These are phyloP conservation scores for Balamuthia mandrillaris DNA, from an alignment of 208 protist species.

Conservation along the genomic window DNA sequence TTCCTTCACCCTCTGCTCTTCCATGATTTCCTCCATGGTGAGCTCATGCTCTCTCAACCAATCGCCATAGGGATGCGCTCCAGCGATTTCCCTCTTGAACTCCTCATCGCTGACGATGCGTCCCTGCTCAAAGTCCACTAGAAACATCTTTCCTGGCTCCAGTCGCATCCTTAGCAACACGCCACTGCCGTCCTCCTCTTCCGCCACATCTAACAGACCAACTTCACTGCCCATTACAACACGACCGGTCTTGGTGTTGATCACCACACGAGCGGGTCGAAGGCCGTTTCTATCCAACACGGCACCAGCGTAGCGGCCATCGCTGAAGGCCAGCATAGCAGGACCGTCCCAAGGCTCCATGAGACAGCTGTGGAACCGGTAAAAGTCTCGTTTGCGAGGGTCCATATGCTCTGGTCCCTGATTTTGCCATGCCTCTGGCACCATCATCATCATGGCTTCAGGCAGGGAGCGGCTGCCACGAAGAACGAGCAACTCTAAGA, in stretches of 20 bases:
- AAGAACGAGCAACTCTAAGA: background rate
- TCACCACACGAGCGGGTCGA: constrained; percentile 71
- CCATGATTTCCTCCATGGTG: background rate
- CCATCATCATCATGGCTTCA: constrained; percentile 71
- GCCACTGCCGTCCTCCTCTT: background rate
- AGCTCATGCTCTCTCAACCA: constrained; percentile 65
- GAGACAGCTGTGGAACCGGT: constrained; percentile 68
- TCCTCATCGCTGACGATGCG: constrained; percentile 68
- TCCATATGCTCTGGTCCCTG: constrained; percentile 58
- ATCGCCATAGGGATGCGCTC: constrained; percentile 61
- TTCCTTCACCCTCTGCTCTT: background rate
- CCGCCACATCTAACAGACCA: constrained; percentile 51
- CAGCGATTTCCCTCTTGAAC: constrained; percentile 68
- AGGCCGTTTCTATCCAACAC: constrained; percentile 79
- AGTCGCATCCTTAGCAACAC: constrained; percentile 44
- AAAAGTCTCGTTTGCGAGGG: constrained; percentile 56
- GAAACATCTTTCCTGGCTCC: constrained; percentile 71
- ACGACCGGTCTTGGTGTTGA: constrained; percentile 68
- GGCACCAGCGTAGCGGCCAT: constrained; percentile 71
- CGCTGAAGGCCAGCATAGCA: constrained; percentile 76
- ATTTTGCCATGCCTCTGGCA: constrained; percentile 79
- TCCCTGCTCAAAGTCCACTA: constrained; percentile 71
- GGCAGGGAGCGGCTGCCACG: constrained; percentile 44
- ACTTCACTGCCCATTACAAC: constrained; percentile 71
- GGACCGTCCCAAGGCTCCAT: constrained; percentile 84